A percentile compares a stretch with the other conserved stretches of the same genome.
Conservation (phyloP, 352 stramenopile genomes). For the Globisporangium echinulatum region DNA sequence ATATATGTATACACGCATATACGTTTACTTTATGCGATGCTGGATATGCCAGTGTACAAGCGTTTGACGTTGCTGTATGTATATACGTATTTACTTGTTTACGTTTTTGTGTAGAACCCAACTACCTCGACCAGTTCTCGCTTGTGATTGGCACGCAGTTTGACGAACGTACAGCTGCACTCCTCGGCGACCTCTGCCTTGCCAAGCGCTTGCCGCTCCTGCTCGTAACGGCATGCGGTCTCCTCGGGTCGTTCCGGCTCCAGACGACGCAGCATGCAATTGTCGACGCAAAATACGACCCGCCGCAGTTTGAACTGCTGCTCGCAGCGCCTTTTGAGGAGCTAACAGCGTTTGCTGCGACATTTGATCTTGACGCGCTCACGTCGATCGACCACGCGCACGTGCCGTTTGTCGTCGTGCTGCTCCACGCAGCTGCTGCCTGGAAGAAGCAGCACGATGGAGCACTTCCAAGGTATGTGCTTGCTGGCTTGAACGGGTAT, state of each 20-base stretch:
- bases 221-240: constrained; percentile 84
- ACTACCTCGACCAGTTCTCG: constrained; percentile 63
- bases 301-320: constrained; percentile 85
- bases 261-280: constrained; percentile 82
- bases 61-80: background rate
- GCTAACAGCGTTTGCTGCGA: constrained; percentile 44
- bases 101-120: constrained; percentile 21
- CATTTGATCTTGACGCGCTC: constrained; percentile 63
- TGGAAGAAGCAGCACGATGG: constrained; percentile 49
- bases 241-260: constrained; percentile 91
- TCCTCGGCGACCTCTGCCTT: constrained; percentile 68
- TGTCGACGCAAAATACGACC: constrained; percentile 87
- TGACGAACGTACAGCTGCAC: constrained; percentile 39
- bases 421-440: constrained; percentile 62
- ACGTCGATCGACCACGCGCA: constrained; percentile 86
- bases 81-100: background rate
- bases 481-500: background rate
- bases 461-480: constrained; percentile 33
- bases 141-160: constrained; percentile 88
- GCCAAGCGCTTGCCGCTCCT: constrained; percentile 76
- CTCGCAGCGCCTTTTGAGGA: constrained; percentile 70
- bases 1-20: no score
- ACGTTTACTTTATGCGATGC: no score
- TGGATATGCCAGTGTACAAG: no score
- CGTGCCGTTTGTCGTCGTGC: constrained; percentile 92